Percentiles rank a stretch among this genome's conserved stretches.
These are phyloP conservation scores for Fusarium albosuccineum DNA, from an alignment of 2,329 filamentous ascomycete species.

Conservation along the genomic window DNA sequence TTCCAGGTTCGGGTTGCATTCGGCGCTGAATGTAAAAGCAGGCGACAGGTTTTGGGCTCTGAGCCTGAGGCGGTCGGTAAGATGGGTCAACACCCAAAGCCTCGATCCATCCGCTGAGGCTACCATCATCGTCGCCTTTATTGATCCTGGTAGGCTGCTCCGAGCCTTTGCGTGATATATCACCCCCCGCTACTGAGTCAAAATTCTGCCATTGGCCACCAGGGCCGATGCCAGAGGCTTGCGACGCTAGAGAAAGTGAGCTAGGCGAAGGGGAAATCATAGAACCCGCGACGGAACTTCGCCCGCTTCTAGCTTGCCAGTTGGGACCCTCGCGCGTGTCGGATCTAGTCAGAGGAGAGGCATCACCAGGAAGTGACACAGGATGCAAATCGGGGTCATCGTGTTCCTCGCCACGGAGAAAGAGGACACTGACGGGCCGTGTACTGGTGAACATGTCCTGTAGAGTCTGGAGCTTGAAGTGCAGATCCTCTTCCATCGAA, in stretches of 20 bases:
- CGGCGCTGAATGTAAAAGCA: slow-evolving; percentile 85
- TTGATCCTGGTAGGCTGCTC: slow-evolving; percentile 66
- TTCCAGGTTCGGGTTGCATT: slow-evolving; percentile 62
- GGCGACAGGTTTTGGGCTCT: slow-evolving; percentile 78
- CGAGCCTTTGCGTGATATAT: slow-evolving; percentile 61
- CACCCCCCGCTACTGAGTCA: slow-evolving; percentile 64
- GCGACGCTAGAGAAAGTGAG: slow-evolving; percentile 72
- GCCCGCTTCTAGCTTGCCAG: slow-evolving; percentile 67
- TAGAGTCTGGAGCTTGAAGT: slow-evolving; percentile 80
- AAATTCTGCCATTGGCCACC: slow-evolving; percentile 69
- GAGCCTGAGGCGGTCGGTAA: slow-evolving; percentile 84
- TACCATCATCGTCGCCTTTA: slow-evolving; percentile 71
- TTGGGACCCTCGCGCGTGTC: slow-evolving; percentile 61
- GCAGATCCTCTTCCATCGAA: slow-evolving; percentile 80
- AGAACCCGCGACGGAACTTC: slow-evolving; percentile 70
- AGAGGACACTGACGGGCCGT: slow-evolving; percentile 81
- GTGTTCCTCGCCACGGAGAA: slow-evolving; percentile 79
- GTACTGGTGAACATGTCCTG: slow-evolving; percentile 93
- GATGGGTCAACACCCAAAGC: slow-evolving; percentile 88
- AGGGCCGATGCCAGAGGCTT: slow-evolving; percentile 59
- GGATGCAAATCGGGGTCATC: slow-evolving; percentile 86
- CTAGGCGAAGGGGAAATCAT: slow-evolving; percentile 77
- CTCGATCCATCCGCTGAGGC: slow-evolving; percentile 87
- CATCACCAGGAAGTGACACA: slow-evolving; percentile 78
- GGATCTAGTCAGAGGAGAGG: slow-evolving; percentile 69